Evolutionary conservation across 2,329 filamentous ascomycete species (phyloP), one percentile per base, ranked within the genome.

Genomic region (Leptographium galeiforme): DNA sequence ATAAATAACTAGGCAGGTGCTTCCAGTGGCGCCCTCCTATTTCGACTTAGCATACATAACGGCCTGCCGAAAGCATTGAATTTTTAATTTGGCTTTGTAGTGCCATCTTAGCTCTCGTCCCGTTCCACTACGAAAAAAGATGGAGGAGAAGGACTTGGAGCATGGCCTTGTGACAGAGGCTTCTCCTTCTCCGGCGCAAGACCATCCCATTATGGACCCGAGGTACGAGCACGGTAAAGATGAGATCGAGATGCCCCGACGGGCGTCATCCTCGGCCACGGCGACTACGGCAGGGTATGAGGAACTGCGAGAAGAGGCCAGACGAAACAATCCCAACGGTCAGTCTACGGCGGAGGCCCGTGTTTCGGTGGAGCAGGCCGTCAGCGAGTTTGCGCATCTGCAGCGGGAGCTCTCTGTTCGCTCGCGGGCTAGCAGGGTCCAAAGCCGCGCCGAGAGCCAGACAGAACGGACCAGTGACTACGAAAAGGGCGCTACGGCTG

Each of bases 371-470:
- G 71, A 78, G 55, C 76, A 77, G 51, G 85, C 85, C 45, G 78
- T 87, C 65, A 78, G 77, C 36, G 84, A 89, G 32, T 90, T 89
- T 58, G 78, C 77, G 0, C 75, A 85, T 58, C 72, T 90, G 14
- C 83, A 77, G 62, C 73, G 75, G 39, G 75, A 82, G 63, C 68
- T 85, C 19, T 77, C 79, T 2, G 73, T 72, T 8, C 64, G 76
- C n/a, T 82, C 78, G 8, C 73, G 73, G 34, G 70, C 70, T 0
- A 81, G 77, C 62, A 69, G 70, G 30, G 58, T 58, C 13, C 66
- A 61, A 40, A 72, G 66, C 56, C 61, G 55, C 53, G 70, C 1
- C 6, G 38, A n/a, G 16, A 80, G 77, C 62, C 69, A 68, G 33
- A 61, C 53, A 55, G 62, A 16, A 55, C 34, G 45, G 6, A 36